These are phyloP conservation scores for Achaetomiella virescens DNA, from an alignment of 495 filamentous ascomycete genomes.

Conservation along the genomic window DNA sequence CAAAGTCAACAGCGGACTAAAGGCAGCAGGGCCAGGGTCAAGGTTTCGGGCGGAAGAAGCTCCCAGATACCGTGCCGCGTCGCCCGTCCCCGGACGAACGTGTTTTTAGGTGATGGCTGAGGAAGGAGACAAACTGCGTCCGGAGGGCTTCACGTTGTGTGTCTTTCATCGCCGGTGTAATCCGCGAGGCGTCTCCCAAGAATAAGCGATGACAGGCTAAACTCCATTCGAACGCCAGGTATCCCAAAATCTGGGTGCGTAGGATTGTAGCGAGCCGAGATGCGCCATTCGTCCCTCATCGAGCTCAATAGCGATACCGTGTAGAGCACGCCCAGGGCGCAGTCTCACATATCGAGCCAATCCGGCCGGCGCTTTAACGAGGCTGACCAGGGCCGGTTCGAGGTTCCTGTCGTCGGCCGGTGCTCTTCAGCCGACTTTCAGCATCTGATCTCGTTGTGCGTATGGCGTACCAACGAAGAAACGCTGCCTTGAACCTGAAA, in stretches of 20 bases:
- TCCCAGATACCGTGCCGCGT: conserved; percentile 16
- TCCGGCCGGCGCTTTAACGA: background rate
- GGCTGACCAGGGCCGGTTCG: background rate
- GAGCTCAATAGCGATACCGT: background rate
- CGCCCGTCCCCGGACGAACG: background rate
- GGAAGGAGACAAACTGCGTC: background rate
- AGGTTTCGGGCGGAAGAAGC: conserved; percentile 7
- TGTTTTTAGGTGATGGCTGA: background rate
- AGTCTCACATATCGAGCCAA: conserved; percentile 11
- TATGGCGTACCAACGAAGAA: background rate
- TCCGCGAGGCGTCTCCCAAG: background rate
- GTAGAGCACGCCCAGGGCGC: conserved; percentile 3
- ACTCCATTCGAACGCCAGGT: background rate
- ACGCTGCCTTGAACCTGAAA: background rate
- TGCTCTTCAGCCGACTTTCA: background rate
- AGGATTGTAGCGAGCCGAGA: background rate
- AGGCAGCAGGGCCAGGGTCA: background rate
- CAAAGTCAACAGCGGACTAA: background rate
- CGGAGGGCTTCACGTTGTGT: background rate
- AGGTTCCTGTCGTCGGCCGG: background rate
- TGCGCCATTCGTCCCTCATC: background rate
- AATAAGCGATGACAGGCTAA: background rate
- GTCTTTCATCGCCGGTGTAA: background rate
- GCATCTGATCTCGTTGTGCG: background rate
- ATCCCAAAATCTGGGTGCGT: background rate